Base-by-base conservation (phyloP, 2,329 filamentous ascomycete genomes). In the Daldinia sp. region DNA sequence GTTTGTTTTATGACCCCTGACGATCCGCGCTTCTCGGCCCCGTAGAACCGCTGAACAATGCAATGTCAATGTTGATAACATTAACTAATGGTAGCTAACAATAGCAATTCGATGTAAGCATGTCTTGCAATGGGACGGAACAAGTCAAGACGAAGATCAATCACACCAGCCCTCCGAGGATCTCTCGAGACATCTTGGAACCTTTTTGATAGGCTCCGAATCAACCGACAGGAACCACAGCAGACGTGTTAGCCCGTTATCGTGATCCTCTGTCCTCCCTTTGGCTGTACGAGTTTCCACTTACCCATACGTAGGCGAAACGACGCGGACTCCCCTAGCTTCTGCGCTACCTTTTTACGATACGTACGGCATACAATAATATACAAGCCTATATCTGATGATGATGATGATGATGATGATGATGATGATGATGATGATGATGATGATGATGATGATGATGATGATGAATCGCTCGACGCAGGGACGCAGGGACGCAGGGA, bases 401-500 rank as follows among this genome's bases (percentile, higher is more conserved):
- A 54, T 39, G 61, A 67, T 66, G 53, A 54, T 39, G 61, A 67
- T 66, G 53, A 54, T 39, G 61, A 67, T 66, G 53, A 54, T 39
- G 61, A 67, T 66, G 53, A 54, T 39, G 61, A 67, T 66, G 53
- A 54, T 29, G 55, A 66, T 30, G 56, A 54, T 29, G 55, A 66
- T 30, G 56, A 54, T 29, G 55, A 66, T 30, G 56, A 54, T 29
- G 55, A 66, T 30, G 56, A 54, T 29, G 55, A 66, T 30, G 56
- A 54, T 39, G 61, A 67, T 66, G 53, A 54, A 64, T 51, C 49
- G 41, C 52, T 66, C 59, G 55, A 66, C 52, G 47, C 48, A 61
- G 39, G 53, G 56, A 39, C 37, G 32, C n/a, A n/a, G n/a, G n/a
- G 55, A 66, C 52, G 47, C 48, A 61, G 39, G 53, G 56, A 39